Evolutionary conservation across 768 basidiomycete genomes (phyloP), one percentile per base, ranked within the genome.

Genomic region (Mycena vitilis): DNA sequence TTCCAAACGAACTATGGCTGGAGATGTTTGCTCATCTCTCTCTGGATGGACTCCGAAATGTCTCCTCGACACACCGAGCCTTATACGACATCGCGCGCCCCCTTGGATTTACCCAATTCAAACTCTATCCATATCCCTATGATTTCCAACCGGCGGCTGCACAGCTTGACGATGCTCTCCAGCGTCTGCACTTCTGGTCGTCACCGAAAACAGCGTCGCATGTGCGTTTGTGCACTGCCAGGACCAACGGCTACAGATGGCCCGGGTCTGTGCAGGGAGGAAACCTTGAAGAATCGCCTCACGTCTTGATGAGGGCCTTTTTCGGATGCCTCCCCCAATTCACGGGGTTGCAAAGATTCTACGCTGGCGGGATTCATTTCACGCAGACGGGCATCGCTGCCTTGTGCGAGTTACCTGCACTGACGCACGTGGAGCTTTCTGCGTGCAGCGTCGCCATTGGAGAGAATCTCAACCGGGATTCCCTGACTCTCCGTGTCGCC

Each of bases 331-430:
- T 57, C 20, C 42, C 42, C 40, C 0, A 5, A 15, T 57, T 57
- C 42, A 44, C 40, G 0, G 42, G 56, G 1, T 18, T 57, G 15
- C 22, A 42, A 7, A 22, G 13, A 9, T 16, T 57, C 0, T 18
- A 57, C 13, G 23, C 42, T 13, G 22, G 4, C 10, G 6, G 15
- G 1, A 15, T 57, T 16, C 40, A 44, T 5, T 60, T 60, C 59
- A 60, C 59, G 8, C 59, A 60, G 45, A 60, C 22, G 3, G 59
- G 45, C n/a, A n/a, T 60, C 25, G 44, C 16, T 9, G 22, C 36
- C 59, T 38, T 60, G 59, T 60, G 59, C 34, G 34, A 16, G 20
- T 45, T 60, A 30, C 59, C 59, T 12, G 59, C 34, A 36, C 59
- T 60, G 1, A 49, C 45, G 4, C 59, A 44, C 20, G 20, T 37